A percentile compares a stretch with the other conserved stretches of the same genome.
These are phyloP conservation scores for Bifiguratus adelaidae DNA, from an alignment of 192 early-diverging fungal genomes.

Conservation along the genomic window DNA sequence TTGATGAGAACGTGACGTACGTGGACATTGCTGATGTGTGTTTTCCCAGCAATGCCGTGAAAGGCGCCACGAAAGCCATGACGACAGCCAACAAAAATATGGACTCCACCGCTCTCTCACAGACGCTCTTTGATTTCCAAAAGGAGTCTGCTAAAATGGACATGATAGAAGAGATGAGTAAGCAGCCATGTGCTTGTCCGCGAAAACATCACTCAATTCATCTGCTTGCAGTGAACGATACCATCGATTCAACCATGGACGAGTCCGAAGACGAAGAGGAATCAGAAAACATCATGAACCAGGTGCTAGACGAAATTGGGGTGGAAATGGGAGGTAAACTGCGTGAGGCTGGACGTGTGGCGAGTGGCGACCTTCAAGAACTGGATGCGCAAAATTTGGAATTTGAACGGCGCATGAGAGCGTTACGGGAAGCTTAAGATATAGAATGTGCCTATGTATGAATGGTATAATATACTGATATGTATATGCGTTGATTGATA, in stretches of 20 bases:
- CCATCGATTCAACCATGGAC: slow-evolving; percentile 16
- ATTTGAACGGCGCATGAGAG: no score
- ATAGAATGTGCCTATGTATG: no score
- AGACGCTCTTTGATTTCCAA: slow-evolving; percentile 19
- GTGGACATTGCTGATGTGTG: neutral
- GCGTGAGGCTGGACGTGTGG: no score
- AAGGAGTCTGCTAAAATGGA: slow-evolving; percentile 14
- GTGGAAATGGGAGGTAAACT: slow-evolving; percentile 10
- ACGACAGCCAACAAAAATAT: slow-evolving; percentile 13
- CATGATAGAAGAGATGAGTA: slow-evolving; percentile 28
- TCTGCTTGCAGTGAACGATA: slow-evolving; percentile 13
- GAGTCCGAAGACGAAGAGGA: slow-evolving; percentile 22
- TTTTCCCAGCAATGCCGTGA: slow-evolving; percentile 15
- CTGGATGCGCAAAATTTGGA: no score
- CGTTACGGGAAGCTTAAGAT: no score
- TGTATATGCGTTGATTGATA: no score
- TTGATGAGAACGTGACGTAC: neutral
- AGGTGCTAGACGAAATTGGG: slow-evolving; percentile 26
- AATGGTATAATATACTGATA: no score
- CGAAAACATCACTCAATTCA: neutral
- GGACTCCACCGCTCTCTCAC: slow-evolving; percentile 7
- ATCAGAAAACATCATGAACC: slow-evolving; percentile 18
- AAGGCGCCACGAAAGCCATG: slow-evolving; percentile 20
- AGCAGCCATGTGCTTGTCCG: neutral
- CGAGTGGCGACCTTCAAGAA: no score